A percentile compares a stretch with the other conserved stretches of the same genome.
Evolutionary conservation across 192 early-diverging fungal genomes (phyloP).

Genomic region (Powellomyces hirtus): DNA sequence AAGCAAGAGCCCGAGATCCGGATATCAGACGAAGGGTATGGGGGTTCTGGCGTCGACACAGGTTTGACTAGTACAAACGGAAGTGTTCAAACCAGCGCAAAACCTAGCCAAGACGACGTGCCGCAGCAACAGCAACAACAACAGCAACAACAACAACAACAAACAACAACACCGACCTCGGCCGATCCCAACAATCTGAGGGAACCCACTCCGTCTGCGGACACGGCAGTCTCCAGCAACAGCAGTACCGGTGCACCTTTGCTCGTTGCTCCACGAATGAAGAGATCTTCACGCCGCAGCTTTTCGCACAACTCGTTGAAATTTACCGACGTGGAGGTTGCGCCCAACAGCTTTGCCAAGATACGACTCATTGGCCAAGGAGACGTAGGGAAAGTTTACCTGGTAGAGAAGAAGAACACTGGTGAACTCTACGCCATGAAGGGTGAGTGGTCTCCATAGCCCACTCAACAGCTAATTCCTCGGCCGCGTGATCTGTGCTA

Average conservation of each 20-base stretch:
- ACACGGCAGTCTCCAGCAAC: background rate
- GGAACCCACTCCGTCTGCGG: background rate
- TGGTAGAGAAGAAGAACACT: slow-evolving; percentile 76
- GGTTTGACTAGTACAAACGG: background rate
- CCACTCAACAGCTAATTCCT: background rate
- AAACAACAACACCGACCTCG: background rate
- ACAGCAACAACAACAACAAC: background rate
- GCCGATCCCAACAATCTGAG: background rate
- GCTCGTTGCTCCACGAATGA: background rate
- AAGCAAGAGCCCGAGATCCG: background rate
- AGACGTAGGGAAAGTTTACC: slow-evolving; percentile 95
- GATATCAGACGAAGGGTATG: slow-evolving; percentile 24
- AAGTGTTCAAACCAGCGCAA: background rate
- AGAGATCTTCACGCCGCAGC: slow-evolving; percentile 7
- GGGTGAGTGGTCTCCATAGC: no score
- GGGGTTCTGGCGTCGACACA: slow-evolving; percentile 19
- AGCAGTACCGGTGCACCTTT: background rate
- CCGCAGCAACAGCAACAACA: background rate
- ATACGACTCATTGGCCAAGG: slow-evolving; percentile 92
- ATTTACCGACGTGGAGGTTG: slow-evolving; percentile 77
- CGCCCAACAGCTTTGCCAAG: slow-evolving; percentile 84
- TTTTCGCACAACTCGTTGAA: slow-evolving; percentile 77
- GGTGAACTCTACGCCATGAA: slow-evolving; percentile 95
- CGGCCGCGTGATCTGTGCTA: background rate
- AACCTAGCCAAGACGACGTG: background rate